A percentile compares a stretch with the other conserved stretches of the same genome.
These are phyloP conservation scores for Cercophora newfieldiana DNA, from an alignment of 495 filamentous ascomycete genomes.

Conservation along the genomic window DNA sequence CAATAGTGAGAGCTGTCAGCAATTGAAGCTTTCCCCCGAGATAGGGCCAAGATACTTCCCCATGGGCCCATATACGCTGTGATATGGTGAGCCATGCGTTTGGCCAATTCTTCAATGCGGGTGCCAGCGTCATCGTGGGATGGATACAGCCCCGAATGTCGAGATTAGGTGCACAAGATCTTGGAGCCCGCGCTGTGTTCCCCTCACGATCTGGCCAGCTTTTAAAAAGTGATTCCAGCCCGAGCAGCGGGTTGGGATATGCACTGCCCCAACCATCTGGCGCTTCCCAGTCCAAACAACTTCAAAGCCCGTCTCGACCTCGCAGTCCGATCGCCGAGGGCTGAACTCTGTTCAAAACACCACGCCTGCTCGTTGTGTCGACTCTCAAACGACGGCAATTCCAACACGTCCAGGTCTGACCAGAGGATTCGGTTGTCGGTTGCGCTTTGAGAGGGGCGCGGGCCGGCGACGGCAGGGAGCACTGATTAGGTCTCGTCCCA, in stretches of 20 bases:
- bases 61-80: not conserved
- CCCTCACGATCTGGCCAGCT: not conserved
- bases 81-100: not conserved
- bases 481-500: not conserved
- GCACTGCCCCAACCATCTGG: not conserved
- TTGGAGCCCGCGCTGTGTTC: not conserved
- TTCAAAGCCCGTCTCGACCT: not conserved
- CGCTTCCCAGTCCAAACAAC: not conserved
- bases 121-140: conserved; percentile 10
- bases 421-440: not conserved
- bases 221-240: not conserved
- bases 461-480: not conserved
- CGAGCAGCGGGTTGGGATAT: not conserved
- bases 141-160: conserved; percentile 1
- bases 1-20: not conserved
- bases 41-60: not conserved
- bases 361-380: not conserved
- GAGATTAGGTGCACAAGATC: not conserved
- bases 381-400: not conserved
- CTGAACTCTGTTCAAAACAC: not conserved
- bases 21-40: not conserved
- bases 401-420: not conserved
- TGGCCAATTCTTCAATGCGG: conserved; percentile 1
- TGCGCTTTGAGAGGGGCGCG: not conserved
- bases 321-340: not conserved